Base-by-base conservation (phyloP, 495 filamentous ascomycete species). In the Aspergillus incahuasiensis region DNA sequence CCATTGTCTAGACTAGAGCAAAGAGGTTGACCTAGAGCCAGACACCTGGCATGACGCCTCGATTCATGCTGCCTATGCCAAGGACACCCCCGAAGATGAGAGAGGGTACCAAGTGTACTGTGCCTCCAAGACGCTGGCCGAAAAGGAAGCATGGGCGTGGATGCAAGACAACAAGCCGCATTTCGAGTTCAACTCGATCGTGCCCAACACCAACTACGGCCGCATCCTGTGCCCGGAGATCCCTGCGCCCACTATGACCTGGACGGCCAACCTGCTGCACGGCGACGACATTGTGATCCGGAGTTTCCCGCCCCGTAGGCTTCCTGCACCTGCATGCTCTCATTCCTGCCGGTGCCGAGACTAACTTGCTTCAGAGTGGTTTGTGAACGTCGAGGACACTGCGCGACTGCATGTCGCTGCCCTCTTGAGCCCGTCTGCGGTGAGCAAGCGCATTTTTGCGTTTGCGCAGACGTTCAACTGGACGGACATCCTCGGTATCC, bases 51-150 rank as follows among this genome's bases (percentile, higher is more conserved):
- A 86, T 59, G 70, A 79, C 0, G 66, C 60, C 5, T 65, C 65
- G 1, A 56, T 81, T 39, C 55, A 74, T 35, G 52, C 52, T 5
- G 81, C 76, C 0, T 82, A 72, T 71, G 48, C 63, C 41, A 34
- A 50, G 13, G 24, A 45, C 15, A 48, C 52, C 5, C 56, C 60
- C 0, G 18, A n/a, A 0, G 21, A 38, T 5, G 20, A 19, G 2
- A 68, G 62, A 20, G 63, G 71, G 5, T 60, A 75, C n/a, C 67
- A 63, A 0, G 74, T 82, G 2, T 84, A 88, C 55, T 61, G 63
- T 0, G 80, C 80, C 0, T 78, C 76, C 55, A 86, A 88, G 59
- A 76, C 73, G 1, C 70, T 75, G 30, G 76, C 72, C 0, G 83
- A 87, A 64, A 72, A 66, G 32, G 67, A 70, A 3, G 58, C 79